Conservation (phyloP, 805 yeast species). For the Jamesozyma lodderae region DNA sequence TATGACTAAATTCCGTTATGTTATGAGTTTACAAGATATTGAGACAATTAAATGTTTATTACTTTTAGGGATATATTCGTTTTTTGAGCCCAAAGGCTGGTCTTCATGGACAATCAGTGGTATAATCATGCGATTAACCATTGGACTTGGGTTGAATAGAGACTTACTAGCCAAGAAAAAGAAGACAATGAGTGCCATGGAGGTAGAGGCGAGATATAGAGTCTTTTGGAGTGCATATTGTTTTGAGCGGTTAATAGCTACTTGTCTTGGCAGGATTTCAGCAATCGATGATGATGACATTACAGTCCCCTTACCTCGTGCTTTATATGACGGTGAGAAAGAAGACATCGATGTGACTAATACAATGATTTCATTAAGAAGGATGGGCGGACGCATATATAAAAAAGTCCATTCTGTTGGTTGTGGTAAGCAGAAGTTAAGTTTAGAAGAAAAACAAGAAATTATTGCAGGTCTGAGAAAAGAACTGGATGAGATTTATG, state of each 20-base stretch:
- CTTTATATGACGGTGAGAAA: constrained; percentile 34
- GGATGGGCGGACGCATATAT: constrained; percentile 40
- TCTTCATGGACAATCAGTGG: constrained; percentile 48
- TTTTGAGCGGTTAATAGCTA: constrained; percentile 40
- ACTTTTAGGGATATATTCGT: constrained; percentile 41
- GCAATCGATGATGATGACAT: constrained; percentile 43
- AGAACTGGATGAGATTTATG: constrained; percentile 27
- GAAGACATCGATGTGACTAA: constrained; percentile 35
- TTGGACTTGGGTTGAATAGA: constrained; percentile 41
- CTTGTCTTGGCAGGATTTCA: constrained; percentile 42
- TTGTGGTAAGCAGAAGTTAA: constrained; percentile 28
- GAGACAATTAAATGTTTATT: constrained; percentile 36
- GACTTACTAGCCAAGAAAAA: constrained; percentile 25
- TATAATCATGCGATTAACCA: constrained; percentile 35
- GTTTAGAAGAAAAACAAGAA: constrained; percentile 28
- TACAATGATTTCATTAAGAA: constrained; percentile 36
- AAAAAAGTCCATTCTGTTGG: constrained; percentile 39
- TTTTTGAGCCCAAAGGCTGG: constrained; percentile 41
- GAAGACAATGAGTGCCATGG: constrained; percentile 26
- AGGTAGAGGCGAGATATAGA: constrained; percentile 37
- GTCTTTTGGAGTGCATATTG: constrained; percentile 43
- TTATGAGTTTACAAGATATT: constrained; percentile 33
- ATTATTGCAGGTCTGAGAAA: constrained; percentile 30
- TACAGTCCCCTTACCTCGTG: constrained; percentile 35
- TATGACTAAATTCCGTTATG: constrained; percentile 32